Conservation (phyloP, 129 eudicot genomes). For the Centrapalus pauciflorus region DNA sequence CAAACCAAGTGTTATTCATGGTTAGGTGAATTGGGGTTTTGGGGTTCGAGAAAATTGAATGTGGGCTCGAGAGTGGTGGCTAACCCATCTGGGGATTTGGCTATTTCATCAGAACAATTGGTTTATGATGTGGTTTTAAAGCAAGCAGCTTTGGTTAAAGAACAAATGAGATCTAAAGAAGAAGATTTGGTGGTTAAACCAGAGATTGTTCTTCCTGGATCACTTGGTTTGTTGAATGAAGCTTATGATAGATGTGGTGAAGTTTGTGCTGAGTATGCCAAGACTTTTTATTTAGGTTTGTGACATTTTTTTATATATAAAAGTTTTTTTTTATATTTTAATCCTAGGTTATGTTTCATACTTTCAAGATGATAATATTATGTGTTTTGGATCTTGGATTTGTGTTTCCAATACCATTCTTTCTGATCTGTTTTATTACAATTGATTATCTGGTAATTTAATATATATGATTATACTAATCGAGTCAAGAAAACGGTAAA, state of each 20-base stretch:
- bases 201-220: constrained; percentile 73
- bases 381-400: background rate
- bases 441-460: no score
- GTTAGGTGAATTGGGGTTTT: constrained; percentile 27
- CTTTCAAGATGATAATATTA: background rate
- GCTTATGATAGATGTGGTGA: constrained; percentile 98
- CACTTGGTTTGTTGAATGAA: constrained; percentile 63
- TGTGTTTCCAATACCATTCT: background rate
- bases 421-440: background rate
- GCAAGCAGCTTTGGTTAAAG: constrained; percentile 88
- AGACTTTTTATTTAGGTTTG: constrained; percentile 91
- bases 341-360: background rate
- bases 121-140: constrained; percentile 94
- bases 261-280: constrained; percentile 98
- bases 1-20: constrained; percentile 28
- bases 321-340: background rate
- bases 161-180: constrained; percentile 32
- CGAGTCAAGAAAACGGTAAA: background rate
- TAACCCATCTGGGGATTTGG: constrained; percentile 59
- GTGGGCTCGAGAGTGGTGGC: constrained; percentile 64
- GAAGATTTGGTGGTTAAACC: constrained; percentile 73
- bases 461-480: no score
- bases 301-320: background rate
- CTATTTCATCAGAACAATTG: constrained; percentile 73
- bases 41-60: constrained; percentile 25